A percentile compares a stretch with the other conserved stretches of the same genome.
phyloP scores from a whole-genome alignment of 129 eudicot species.

The Chrysanthemum lavandulifolium region DNA sequence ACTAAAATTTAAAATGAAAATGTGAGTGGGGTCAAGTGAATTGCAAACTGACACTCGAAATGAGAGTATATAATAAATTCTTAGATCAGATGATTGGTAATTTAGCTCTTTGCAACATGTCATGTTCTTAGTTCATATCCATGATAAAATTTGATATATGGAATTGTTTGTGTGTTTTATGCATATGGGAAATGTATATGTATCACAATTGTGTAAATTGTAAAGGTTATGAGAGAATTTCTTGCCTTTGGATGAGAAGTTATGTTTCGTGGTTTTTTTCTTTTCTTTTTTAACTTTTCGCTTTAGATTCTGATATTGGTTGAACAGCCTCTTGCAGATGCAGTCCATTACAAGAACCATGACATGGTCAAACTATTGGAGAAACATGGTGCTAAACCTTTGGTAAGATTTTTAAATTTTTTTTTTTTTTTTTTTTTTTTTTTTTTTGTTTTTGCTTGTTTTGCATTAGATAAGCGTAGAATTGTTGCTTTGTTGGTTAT shows the following conservation, averaged over 20 bases:
- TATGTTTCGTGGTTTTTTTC: neutral
- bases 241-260: neutral
- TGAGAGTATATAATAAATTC: too few relatives aligned
- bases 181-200: too few relatives aligned
- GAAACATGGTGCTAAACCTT: conserved; percentile 83
- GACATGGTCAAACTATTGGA: conserved; percentile 80
- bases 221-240: neutral
- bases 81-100: too few relatives aligned
- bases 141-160: too few relatives aligned
- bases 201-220: neutral
- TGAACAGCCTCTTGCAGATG: conserved; percentile 97
- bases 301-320: conserved; percentile 9
- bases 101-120: neutral
- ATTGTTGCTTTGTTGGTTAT: too few relatives aligned
- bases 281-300: neutral
- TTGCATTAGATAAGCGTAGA: conserved; percentile 2
- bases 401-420: conserved; percentile 36
- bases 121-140: neutral
- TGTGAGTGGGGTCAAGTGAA: too few relatives aligned
- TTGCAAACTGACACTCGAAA: too few relatives aligned
- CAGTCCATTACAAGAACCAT: conserved; percentile 83
- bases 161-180: too few relatives aligned
- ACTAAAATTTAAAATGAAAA: too few relatives aligned
- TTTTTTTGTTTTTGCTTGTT: conserved; percentile 3
- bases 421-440: too few relatives aligned